A percentile compares a stretch with the other conserved stretches of the same genome.
Evolutionary conservation across 495 filamentous ascomycete species (phyloP).

Genomic region (Lentithecium fluviatile): DNA sequence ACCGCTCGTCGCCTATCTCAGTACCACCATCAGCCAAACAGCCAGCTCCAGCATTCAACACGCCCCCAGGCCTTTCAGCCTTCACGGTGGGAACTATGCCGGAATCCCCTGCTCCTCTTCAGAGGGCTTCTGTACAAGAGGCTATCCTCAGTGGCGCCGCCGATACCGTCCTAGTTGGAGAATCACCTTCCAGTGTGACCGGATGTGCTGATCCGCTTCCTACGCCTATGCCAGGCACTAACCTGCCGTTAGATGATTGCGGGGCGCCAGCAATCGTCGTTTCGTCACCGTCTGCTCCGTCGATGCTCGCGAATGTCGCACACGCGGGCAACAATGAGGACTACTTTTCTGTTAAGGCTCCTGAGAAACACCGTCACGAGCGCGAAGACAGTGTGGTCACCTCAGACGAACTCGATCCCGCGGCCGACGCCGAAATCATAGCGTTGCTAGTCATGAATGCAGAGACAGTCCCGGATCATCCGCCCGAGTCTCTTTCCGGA

Average conservation of each 20-base stretch:
- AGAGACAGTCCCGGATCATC: no score
- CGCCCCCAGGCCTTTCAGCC: background rate
- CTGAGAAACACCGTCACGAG: background rate
- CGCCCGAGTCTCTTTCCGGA: no score
- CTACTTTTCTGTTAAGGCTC: conserved; percentile 3
- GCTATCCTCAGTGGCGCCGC: background rate
- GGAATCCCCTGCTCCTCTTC: conserved; percentile 18
- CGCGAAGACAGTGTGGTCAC: background rate
- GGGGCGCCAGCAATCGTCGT: conserved; percentile 1
- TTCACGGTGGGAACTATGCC: conserved; percentile 11
- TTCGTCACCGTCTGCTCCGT: background rate
- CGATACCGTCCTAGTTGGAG: background rate
- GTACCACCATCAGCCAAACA: conserved; percentile 9
- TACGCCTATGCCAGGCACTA: conserved; percentile 25
- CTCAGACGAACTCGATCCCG: no score
- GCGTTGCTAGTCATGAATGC: no score
- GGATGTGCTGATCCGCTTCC: background rate
- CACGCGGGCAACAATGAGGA: background rate
- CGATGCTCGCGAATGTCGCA: background rate
- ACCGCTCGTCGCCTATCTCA: conserved; percentile 17
- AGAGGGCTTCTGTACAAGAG: conserved; percentile 7
- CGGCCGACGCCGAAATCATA: no score
- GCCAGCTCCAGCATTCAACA: background rate
- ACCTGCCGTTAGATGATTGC: conserved; percentile 7
- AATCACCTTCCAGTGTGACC: background rate